Percentiles rank a stretch among this genome's conserved stretches.
Evolutionary conservation across 352 stramenopile genomes (phyloP).

Genomic region (Detonula confervacea): DNA sequence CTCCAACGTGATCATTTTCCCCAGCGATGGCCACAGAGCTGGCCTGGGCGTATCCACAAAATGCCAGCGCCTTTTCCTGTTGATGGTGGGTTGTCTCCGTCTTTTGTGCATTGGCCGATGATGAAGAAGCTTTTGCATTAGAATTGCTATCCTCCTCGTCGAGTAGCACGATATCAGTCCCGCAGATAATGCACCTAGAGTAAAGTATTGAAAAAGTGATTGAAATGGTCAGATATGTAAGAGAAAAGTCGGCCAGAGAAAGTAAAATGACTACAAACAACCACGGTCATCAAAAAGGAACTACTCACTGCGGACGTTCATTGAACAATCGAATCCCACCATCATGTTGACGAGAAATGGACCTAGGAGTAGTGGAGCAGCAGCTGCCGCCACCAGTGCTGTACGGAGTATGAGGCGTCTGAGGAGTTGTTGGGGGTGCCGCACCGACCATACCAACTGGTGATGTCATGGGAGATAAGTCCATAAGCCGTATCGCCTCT

Average conservation of each 20-base stretch:
- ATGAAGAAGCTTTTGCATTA: constrained; percentile 1
- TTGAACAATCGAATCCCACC: constrained; percentile 53
- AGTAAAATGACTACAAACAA: too few relatives aligned
- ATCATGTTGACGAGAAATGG: constrained; percentile 14
- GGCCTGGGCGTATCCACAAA: constrained; percentile 80
- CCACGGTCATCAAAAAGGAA: too few relatives aligned
- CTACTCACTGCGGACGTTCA: constrained; percentile 62
- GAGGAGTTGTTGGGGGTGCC: constrained; percentile 25
- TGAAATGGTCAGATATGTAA: too few relatives aligned
- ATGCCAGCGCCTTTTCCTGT: constrained; percentile 72
- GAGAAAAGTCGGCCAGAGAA: too few relatives aligned
- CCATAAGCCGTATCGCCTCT: constrained; percentile 21
- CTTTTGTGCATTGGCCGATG: not conserved
- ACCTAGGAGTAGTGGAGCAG: constrained; percentile 20
- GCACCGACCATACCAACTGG: too few relatives aligned
- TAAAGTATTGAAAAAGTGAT: too few relatives aligned
- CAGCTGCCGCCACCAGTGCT: not conserved
- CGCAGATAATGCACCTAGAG: constrained; percentile 84
- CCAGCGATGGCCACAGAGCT: constrained; percentile 82
- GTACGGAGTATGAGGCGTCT: constrained; percentile 34
- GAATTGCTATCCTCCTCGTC: too few relatives aligned
- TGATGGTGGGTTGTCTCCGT: constrained; percentile 41
- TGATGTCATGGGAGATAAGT: constrained; percentile 32
- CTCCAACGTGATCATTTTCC: constrained; percentile 71
- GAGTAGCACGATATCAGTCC: constrained; percentile 27